Evolutionary conservation across 2,329 filamentous ascomycete species (phyloP).

Genomic region (Tolypocladium ovalisporum): DNA sequence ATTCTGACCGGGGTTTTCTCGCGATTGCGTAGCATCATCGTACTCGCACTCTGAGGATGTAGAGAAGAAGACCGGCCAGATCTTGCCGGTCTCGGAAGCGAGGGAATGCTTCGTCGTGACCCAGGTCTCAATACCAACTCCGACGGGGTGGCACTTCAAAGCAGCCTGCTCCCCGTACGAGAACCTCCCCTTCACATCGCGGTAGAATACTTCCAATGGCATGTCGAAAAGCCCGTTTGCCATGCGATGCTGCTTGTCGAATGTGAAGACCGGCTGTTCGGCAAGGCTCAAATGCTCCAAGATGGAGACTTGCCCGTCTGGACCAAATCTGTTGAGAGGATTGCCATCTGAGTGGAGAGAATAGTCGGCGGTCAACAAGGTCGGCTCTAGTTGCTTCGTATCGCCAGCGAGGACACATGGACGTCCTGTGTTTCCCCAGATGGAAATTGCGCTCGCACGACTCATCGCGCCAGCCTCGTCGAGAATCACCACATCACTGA

Average conservation of each 20-base stretch:
- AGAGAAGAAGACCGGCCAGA: background rate
- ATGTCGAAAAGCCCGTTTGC: background rate
- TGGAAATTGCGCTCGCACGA: background rate
- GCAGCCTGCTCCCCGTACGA: too few species aligned
- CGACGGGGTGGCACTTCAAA: background rate
- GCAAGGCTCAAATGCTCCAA: background rate
- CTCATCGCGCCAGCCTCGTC: background rate
- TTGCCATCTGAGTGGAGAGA: too few species aligned
- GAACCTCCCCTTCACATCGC: background rate
- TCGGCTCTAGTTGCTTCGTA: background rate
- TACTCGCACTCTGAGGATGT: background rate
- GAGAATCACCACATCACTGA: background rate
- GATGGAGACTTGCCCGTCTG: background rate
- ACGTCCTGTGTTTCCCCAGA: background rate
- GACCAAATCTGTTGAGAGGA: background rate
- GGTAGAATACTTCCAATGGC: background rate
- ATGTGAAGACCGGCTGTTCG: background rate
- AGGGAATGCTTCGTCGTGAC: background rate
- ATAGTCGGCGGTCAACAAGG: background rate
- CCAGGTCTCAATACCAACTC: background rate
- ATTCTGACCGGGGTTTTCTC: background rate
- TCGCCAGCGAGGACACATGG: background rate
- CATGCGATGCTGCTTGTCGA: background rate
- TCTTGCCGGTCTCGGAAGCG: background rate
- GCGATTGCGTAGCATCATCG: background rate